These are phyloP conservation scores for Ganoderma meredithae DNA, from an alignment of 1,284 basidiomycete species.

Conservation along the genomic window DNA sequence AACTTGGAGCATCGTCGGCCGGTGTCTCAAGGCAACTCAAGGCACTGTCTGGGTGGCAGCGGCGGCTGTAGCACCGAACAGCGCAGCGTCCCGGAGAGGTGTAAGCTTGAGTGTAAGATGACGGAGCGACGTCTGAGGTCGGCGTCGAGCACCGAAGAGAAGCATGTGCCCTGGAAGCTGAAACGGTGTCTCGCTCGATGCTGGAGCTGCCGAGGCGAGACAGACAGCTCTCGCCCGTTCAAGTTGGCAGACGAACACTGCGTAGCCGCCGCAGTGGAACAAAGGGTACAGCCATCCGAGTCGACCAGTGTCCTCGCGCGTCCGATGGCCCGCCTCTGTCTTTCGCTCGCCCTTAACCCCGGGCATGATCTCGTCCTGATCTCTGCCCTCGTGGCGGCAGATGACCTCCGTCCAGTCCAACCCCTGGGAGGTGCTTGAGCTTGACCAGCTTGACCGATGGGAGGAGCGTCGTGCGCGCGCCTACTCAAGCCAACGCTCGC, in stretches of 20 bases:
- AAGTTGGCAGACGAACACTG: not conserved
- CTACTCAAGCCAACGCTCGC: not conserved
- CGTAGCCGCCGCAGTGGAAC: not conserved
- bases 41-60: not conserved
- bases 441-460: not conserved
- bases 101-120: not conserved
- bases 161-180: not conserved
- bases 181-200: not conserved
- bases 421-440: not conserved
- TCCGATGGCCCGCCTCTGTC: not conserved
- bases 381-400: not conserved
- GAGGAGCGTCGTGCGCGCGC: not conserved
- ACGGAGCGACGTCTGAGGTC: not conserved
- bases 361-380: not conserved
- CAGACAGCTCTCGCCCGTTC: not conserved
- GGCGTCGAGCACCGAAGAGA: not conserved
- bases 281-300: not conserved
- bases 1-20: not conserved
- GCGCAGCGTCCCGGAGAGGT: not conserved
- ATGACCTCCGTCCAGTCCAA: not conserved
- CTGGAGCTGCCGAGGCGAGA: not conserved
- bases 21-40: not conserved
- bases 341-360: not conserved
- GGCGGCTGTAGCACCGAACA: not conserved
- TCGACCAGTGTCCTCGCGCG: not conserved